Evolutionary conservation across 768 basidiomycete species (phyloP).

Genomic region (Hemileccinum rubropunctum): DNA sequence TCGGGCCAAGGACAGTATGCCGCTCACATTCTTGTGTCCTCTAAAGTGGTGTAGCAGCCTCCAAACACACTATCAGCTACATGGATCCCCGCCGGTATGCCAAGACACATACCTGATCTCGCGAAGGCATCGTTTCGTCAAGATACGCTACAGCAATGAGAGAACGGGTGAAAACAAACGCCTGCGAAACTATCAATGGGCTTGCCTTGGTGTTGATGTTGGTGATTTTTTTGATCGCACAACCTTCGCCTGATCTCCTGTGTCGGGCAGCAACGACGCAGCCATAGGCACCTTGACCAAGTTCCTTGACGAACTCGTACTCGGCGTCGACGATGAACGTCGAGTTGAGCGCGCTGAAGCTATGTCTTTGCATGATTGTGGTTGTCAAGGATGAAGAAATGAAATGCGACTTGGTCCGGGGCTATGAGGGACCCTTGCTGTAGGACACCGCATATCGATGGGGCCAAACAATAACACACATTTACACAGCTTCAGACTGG

Average conservation of each 20-base stretch:
- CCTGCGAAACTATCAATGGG: neutral
- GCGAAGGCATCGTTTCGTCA: conserved; percentile 93
- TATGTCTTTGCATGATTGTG: conserved; percentile 63
- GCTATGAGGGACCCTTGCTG: conserved; percentile 3
- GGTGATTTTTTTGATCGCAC: conserved; percentile 95
- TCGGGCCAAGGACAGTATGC: conserved; percentile 22
- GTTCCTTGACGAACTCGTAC: conserved; percentile 94
- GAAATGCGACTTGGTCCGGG: neutral
- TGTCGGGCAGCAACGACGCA: conserved; percentile 87
- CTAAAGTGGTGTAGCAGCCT: conserved; percentile 96
- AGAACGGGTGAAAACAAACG: conserved; percentile 11
- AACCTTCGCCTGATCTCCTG: conserved; percentile 79
- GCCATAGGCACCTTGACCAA: conserved; percentile 94
- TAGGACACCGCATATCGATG: conserved; percentile 30
- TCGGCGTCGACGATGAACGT: conserved; percentile 85
- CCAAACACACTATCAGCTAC: conserved; percentile 14
- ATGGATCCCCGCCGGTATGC: neutral
- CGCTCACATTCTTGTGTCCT: conserved; percentile 91
- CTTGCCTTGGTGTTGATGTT: conserved; percentile 87
- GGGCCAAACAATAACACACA: conserved; percentile 31
- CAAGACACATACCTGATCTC: conserved; percentile 74
- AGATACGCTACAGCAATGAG: conserved; percentile 61
- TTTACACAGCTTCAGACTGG: neutral
- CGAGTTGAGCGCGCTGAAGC: conserved; percentile 81
- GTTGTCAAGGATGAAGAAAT: conserved; percentile 8